Base-by-base conservation (phyloP, 1,139 yeast genomes). In the Blastobotrys aristatus region DNA sequence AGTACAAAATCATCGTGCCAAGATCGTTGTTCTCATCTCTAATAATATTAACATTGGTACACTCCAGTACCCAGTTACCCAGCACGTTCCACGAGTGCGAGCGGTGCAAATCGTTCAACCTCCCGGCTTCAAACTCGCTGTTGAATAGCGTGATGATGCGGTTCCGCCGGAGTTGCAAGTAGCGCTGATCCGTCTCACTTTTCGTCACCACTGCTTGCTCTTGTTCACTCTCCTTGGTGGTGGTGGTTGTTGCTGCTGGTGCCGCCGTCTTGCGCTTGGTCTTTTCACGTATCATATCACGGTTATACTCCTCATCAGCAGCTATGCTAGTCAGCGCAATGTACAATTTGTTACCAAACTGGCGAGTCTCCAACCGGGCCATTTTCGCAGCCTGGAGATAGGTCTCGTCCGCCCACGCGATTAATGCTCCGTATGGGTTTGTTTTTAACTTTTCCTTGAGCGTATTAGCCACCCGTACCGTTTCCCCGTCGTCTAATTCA, bases 1-100 rank as follows among this genome's bases (percentile, higher is more conserved):
- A 27, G 17, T 39, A 26, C 6, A 39, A 17, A 3, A 39, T 17
- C 27, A 39, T 39, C n/a, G 26, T 34, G 22, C 42, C 42, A 16
- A 39, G 21, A 2, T 39, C 30, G 17, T 14, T 37, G 32, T 30
- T n/a, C 27, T 30, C 16, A n/a, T 30, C 13, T 7, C 13, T 30
- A 10, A 10, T 7, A 18, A 14, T 16, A 17, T 27, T 27, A 14
- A 22, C 16, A 5, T 26, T 22, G 13, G 20, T 26, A 22, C 29
- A 27, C 27, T 39, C 26, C 2, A 39, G 10, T 4, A 39, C 27
- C 42, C 42, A 39, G 7, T 21, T 4, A 3, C 42, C 42, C 22
- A 39, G 7, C 4, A 39, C 16, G 27, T 39, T 39, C 20, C 29
- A 37, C 17, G 30, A 14, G 16, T 21, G 40, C 2, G 5, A 4